These are phyloP conservation scores for Euphorbia schlechtendalii DNA, from an alignment of 441 rosid genomes.

Conservation along the genomic window DNA sequence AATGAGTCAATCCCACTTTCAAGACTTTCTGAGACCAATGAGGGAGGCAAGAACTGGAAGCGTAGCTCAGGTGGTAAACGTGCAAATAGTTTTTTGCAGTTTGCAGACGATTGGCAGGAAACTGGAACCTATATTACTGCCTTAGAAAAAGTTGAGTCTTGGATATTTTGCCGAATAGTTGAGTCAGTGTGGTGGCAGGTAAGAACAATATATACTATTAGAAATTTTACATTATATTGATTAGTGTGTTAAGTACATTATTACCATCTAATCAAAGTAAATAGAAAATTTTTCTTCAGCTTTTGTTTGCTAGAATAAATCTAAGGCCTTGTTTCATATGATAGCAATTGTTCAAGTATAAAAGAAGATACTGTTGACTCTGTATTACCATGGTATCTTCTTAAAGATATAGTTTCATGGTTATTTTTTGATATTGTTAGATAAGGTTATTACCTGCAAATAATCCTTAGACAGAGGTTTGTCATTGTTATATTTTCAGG, in stretches of 20 bases:
- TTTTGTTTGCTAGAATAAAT: neutral
- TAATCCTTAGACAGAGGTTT: neutral
- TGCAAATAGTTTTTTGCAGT: conserved; percentile 29
- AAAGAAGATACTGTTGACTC: too few relatives aligned
- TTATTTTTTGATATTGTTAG: too few relatives aligned
- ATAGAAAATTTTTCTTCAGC: neutral
- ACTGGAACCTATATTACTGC: conserved; percentile 55
- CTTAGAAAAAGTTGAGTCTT: conserved; percentile 64
- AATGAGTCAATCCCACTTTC: conserved; percentile 27
- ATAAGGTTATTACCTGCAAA: neutral
- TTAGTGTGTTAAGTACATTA: neutral
- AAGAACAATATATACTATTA: conserved; percentile 4
- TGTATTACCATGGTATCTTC: too few relatives aligned
- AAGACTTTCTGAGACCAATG: conserved; percentile 33
- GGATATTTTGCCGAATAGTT: conserved; percentile 80
- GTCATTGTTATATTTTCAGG: conserved; percentile 30
- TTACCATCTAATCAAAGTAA: neutral
- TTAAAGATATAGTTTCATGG: neutral
- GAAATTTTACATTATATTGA: neutral
- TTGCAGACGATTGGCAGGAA: conserved; percentile 68
- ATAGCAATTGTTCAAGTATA: neutral
- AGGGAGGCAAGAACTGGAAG: conserved; percentile 43
- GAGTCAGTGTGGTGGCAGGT: conserved; percentile 99
- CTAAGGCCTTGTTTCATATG: neutral
- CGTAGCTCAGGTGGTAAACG: conserved; percentile 26